Evolutionary conservation across 2,329 filamentous ascomycete species (phyloP).

Genomic region (Magnaporthiopsis incrustans): DNA sequence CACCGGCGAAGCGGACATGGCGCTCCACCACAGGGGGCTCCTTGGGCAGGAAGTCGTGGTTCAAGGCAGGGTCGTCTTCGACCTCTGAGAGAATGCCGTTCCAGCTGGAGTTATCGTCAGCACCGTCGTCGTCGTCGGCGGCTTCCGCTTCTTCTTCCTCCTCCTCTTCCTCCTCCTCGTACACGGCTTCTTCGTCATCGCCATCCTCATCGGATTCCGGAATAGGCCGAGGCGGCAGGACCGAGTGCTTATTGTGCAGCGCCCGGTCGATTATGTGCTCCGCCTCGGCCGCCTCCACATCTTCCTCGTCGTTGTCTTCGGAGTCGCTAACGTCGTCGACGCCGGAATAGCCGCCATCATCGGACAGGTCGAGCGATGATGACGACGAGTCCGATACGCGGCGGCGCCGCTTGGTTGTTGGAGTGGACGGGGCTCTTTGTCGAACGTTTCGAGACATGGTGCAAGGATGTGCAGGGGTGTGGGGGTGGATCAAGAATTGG

Average conservation of each 20-base stretch:
- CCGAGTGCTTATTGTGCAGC: constrained; percentile 25
- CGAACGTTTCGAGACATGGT: constrained; percentile 47
- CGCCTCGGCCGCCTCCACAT: constrained; percentile 72
- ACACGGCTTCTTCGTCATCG: constrained; percentile 29
- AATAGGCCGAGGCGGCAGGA: neutral
- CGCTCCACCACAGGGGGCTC: constrained; percentile 34
- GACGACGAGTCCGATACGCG: constrained; percentile 40
- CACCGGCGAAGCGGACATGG: constrained; percentile 66
- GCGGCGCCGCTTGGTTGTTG: constrained; percentile 27
- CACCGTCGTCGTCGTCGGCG: constrained; percentile 28
- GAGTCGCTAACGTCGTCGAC: constrained; percentile 75
- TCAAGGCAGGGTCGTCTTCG: constrained; percentile 27
- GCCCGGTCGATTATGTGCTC: constrained; percentile 54
- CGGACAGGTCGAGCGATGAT: constrained; percentile 50
- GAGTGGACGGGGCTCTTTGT: constrained; percentile 36
- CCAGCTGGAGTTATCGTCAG: constrained; percentile 34
- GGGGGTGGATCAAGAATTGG: constrained; percentile 9
- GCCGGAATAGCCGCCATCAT: constrained; percentile 64
- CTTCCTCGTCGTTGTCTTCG: constrained; percentile 69
- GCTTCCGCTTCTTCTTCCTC: constrained; percentile 29
- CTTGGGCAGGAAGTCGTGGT: constrained; percentile 18
- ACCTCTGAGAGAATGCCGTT: constrained; percentile 35
- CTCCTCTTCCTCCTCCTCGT: constrained; percentile 31
- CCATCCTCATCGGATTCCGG: constrained; percentile 28
- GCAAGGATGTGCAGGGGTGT: constrained; percentile 11